Base-by-base conservation (phyloP, 106 monocot species). In the Phalaenopsis aphrodite region DNA sequence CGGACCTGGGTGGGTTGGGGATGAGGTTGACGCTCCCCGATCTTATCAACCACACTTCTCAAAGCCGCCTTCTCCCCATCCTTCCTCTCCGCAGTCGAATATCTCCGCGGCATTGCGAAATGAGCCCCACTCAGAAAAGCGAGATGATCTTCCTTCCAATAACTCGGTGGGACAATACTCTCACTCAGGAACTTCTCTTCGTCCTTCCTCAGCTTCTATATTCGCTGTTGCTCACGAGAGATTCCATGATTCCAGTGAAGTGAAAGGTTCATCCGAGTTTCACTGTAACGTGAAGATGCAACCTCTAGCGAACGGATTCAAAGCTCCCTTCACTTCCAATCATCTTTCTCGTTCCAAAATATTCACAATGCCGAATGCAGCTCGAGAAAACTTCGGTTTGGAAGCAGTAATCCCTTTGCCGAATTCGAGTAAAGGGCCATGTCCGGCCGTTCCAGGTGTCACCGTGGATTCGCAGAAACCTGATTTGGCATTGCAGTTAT, bases 1-100 rank as follows among this genome's bases (percentile, higher is more conserved):
- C 85, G 98, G 92, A 3, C 88, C 79, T 37, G 98, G 98, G 55
- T 98, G 98, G 98, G 84, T 94, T 55, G 85, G 86, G 41, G 92
- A 30, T 30, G 30, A 98, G 17, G 77, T 56, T 30, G 94, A 92
- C 21, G 56, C 85, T 30, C 80, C 84, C 37, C 79, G 75, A 66
- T 79, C 83, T 81, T 83, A 79, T 42, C 43, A 75, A 6, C 82
- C 81, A 4, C 56, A 83, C 8, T 24, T 78, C 21, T 78, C 84
- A 56, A 19, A 66, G 14, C 75, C 79, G 14, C 78, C 79, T 43
- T 45, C 75, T 18, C 24, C 45, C 3, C 74, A 42, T 45, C 19
- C 74, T 42, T 68, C 49, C 16, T 78, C 74, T 55, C 38, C 76
- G 74, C 79, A 77, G 39, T 16, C 67, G 14, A 79, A 77, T 46